These are phyloP conservation scores for Lavandula angustifolia DNA, from an alignment of 257 asterid species.

Conservation along the genomic window DNA sequence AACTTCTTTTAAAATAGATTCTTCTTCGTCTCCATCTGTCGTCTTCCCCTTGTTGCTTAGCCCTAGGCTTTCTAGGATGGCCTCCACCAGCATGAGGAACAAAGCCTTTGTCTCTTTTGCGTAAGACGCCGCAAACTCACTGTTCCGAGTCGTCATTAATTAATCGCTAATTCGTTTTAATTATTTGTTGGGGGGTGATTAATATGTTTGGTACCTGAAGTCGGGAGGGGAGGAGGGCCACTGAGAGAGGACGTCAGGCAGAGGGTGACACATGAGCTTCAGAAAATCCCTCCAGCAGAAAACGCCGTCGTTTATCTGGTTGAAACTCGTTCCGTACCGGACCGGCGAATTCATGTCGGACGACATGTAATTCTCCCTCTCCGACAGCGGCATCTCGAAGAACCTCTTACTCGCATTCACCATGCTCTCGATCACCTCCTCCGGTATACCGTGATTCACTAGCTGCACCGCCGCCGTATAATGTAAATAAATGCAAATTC, in stretches of 20 bases:
- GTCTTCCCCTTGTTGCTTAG: constrained; percentile 31
- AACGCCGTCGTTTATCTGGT: constrained; percentile 75
- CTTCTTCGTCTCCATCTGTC: constrained; percentile 21
- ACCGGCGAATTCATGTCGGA: constrained; percentile 58
- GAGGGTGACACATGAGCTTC: constrained; percentile 68
- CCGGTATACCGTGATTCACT: constrained; percentile 68
- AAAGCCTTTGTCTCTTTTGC: constrained; percentile 55
- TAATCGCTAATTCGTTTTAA: too few species aligned
- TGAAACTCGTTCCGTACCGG: constrained; percentile 90
- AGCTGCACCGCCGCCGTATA: constrained; percentile 42
- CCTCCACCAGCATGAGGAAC: constrained; percentile 64
- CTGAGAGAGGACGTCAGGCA: constrained; percentile 53
- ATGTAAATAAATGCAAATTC: too few species aligned
- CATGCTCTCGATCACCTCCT: constrained; percentile 51
- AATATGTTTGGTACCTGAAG: too few species aligned
- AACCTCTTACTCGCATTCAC: constrained; percentile 54
- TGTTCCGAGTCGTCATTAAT: too few species aligned
- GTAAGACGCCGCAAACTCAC: constrained; percentile 55
- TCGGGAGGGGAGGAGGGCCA: constrained; percentile 88
- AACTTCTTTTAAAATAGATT: constrained; percentile 43
- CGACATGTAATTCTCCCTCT: constrained; percentile 85
- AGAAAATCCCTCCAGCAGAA: constrained; percentile 93
- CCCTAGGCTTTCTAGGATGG: constrained; percentile 77
- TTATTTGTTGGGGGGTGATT: too few species aligned
- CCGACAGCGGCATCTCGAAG: constrained; percentile 65